Evolutionary conservation across 331 rosid genomes (phyloP).

Genomic region (Quercus tomentella): DNA sequence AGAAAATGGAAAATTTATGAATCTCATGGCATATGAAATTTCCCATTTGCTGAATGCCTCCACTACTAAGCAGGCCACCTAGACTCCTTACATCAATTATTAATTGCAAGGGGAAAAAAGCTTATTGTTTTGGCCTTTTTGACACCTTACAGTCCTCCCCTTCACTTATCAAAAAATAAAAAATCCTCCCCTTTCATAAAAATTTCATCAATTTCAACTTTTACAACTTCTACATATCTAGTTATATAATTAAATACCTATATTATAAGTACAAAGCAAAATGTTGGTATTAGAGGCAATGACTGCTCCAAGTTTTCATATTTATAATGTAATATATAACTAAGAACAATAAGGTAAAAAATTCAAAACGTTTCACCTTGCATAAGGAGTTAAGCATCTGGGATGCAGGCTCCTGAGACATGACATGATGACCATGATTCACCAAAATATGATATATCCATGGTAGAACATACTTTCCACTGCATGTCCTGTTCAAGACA

Average conservation of each 20-base stretch:
- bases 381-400: slow-evolving; percentile 51
- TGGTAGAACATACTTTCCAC: slow-evolving; percentile 65
- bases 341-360: neutral
- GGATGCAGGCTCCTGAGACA: slow-evolving; percentile 39
- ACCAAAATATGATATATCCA: slow-evolving; percentile 77
- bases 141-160: neutral
- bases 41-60: neutral
- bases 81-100: neutral
- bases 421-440: slow-evolving; percentile 51
- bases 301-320: neutral
- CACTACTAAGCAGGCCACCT: no score
- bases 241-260: neutral
- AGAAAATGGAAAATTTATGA: neutral
- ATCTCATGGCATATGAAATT: neutral
- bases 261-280: neutral
- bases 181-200: neutral
- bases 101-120: neutral
- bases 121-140: neutral
- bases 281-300: neutral
- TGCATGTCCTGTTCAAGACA: slow-evolving; percentile 51
- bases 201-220: neutral
- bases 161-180: neutral
- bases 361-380: slow-evolving; percentile 42
- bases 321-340: neutral
- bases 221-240: neutral